phyloP scores from a whole-genome alignment of 441 rosid species.

The Adansonia rubrostipa region DNA sequence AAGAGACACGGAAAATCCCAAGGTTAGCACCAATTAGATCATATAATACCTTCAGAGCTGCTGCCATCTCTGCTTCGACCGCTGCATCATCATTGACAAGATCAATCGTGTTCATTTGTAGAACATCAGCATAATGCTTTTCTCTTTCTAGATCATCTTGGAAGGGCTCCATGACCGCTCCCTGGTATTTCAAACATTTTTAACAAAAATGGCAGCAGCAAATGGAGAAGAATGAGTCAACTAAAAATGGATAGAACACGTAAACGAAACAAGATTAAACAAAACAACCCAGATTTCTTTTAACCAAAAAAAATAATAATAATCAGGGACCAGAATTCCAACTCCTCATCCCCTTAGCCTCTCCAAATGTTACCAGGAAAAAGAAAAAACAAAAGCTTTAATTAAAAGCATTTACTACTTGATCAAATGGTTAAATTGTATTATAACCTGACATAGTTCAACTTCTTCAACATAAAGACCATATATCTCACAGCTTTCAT shows the following conservation, averaged over 20 bases:
- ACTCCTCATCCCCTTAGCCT: neutral
- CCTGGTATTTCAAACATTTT: slow-evolving; percentile 45
- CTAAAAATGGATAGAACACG: neutral
- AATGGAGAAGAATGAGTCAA: neutral
- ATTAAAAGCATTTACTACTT: slow-evolving; percentile 1
- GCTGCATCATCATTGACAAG: slow-evolving; percentile 52
- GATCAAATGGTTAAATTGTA: neutral
- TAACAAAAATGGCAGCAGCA: neutral
- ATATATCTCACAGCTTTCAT: slow-evolving; percentile 79
- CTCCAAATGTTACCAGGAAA: neutral
- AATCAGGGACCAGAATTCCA: neutral
- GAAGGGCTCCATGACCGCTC: slow-evolving; percentile 77
- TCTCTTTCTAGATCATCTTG: slow-evolving; percentile 66
- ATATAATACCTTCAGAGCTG: slow-evolving; percentile 57
- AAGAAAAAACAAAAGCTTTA: neutral
- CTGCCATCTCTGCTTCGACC: slow-evolving; percentile 77
- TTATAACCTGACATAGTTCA: slow-evolving; percentile 81
- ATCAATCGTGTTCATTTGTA: slow-evolving; percentile 57
- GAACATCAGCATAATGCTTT: slow-evolving; percentile 61
- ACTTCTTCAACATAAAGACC: slow-evolving; percentile 85
- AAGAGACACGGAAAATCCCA: slow-evolving; percentile 64
- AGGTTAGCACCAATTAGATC: slow-evolving; percentile 69
- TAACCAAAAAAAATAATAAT: no score
- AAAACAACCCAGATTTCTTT: neutral
- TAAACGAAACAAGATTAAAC: neutral